phyloP scores from a whole-genome alignment of 2,329 filamentous ascomycete genomes.

The Colletotrichum phormii region DNA sequence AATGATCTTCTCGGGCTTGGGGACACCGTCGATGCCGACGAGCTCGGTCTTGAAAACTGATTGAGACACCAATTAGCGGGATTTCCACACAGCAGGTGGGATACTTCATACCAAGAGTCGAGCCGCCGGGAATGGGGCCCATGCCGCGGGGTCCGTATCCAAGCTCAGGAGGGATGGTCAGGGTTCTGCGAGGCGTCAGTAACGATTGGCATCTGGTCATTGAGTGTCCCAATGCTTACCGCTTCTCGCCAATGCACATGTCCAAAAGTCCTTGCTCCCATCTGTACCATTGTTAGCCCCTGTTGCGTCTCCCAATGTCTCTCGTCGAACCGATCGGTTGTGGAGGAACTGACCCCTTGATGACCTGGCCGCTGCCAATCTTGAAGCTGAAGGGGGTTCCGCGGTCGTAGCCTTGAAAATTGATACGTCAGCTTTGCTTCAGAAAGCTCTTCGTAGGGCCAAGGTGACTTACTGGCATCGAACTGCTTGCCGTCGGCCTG shows the following conservation, averaged over 20 bases:
- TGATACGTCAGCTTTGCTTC: neutral
- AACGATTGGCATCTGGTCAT: slow-evolving; percentile 9
- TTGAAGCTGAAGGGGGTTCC: slow-evolving; percentile 81
- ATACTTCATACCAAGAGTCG: slow-evolving; percentile 74
- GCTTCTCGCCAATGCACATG: slow-evolving; percentile 97
- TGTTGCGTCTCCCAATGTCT: neutral
- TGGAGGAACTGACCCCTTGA: slow-evolving; percentile 76
- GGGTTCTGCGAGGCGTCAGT: slow-evolving; percentile 60
- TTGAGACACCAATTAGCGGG: neutral
- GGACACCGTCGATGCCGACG: slow-evolving; percentile 82
- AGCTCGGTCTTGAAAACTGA: slow-evolving; percentile 92
- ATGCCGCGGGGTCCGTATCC: slow-evolving; percentile 83
- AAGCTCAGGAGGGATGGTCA: slow-evolving; percentile 89
- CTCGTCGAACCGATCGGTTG: neutral
- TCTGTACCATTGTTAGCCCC: slow-evolving; percentile 53
- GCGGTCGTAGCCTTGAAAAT: slow-evolving; percentile 74
- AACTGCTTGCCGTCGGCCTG: slow-evolving; percentile 80
- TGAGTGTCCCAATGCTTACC: slow-evolving; percentile 50
- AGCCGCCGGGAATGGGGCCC: slow-evolving; percentile 85
- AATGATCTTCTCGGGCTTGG: slow-evolving; percentile 59
- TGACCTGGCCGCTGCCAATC: slow-evolving; percentile 85
- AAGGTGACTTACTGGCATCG: slow-evolving; percentile 70
- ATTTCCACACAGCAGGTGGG: neutral
- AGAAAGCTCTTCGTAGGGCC: neutral
- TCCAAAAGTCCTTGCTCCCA: slow-evolving; percentile 92